These are phyloP conservation scores for Rutstroemia sp. DNA, from an alignment of 2,329 filamentous ascomycete genomes.

Conservation along the genomic window DNA sequence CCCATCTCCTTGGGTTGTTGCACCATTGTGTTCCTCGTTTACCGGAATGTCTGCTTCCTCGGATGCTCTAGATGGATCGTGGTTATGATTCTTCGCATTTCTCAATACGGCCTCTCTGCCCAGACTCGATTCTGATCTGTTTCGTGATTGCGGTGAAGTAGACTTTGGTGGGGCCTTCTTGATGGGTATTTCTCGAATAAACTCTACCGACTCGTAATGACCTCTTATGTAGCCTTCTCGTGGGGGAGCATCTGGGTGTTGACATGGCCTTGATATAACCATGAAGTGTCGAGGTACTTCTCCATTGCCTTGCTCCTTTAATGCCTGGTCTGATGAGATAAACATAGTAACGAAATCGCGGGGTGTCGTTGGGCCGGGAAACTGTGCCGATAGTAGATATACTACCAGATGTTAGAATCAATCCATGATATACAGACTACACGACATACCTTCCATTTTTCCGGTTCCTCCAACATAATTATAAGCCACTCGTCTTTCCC, in stretches of 20 bases:
- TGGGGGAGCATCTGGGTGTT: slow-evolving; percentile 65
- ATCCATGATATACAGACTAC: neutral
- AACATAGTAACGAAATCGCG: slow-evolving; percentile 81
- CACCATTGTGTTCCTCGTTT: slow-evolving; percentile 23
- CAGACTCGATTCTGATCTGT: slow-evolving; percentile 26
- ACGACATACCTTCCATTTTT: slow-evolving; percentile 50
- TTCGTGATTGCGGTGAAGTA: slow-evolving; percentile 35
- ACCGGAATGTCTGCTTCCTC: slow-evolving; percentile 5
- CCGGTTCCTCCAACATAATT: slow-evolving; percentile 48
- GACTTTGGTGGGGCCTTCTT: slow-evolving; percentile 33
- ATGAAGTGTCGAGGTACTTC: slow-evolving; percentile 63
- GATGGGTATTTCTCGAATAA: slow-evolving; percentile 75
- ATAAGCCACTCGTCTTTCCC: slow-evolving; percentile 65
- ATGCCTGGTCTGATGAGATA: slow-evolving; percentile 48
- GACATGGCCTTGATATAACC: slow-evolving; percentile 78
- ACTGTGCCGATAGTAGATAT: slow-evolving; percentile 80
- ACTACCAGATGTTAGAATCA: slow-evolving; percentile 40
- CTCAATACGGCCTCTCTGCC: slow-evolving; percentile 38
- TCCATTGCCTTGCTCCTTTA: slow-evolving; percentile 19
- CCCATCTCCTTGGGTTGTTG: slow-evolving; percentile 31
- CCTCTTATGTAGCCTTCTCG: slow-evolving; percentile 72
- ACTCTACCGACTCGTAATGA: slow-evolving; percentile 83
- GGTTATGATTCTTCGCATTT: slow-evolving; percentile 30
- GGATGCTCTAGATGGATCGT: slow-evolving; percentile 10
- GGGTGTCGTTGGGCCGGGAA: slow-evolving; percentile 80